Evolutionary conservation across 345 rosid genomes (phyloP), one percentile per base, ranked within the genome.

Genomic region (Populus tremula): DNA sequence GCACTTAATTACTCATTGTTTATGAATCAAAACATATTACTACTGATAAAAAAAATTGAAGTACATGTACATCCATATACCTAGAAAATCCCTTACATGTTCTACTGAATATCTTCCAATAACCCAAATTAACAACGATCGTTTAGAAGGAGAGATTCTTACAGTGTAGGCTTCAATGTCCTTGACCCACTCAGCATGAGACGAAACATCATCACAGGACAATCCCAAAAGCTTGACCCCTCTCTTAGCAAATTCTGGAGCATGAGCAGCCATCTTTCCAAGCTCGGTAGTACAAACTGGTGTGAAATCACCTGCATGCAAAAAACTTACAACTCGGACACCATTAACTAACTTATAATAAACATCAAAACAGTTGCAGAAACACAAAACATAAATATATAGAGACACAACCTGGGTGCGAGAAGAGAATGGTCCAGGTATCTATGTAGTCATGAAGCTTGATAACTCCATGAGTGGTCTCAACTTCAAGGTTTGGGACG

Each of bases 251-350:
- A 91, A 91, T 85, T 92, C 92, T 8, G 78, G 72, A 62, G 77
- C 83, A 36, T 84, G 82, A 49, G 84, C 82, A 0, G 89, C 97
- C 87, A 93, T 89, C 85, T 86, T 84, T 5, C 89, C 93, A 0
- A 92, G 93, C 76, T 93, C 97, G 35, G 97, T 91, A 1, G 95
- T 93, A 79, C 97, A 93, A 0, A 90, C 95, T 0, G 97, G 97
- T 0, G 95, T 93, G 85, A 93, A 93, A 83, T 93, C 98, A 49
- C 90, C 97, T 93, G 29, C 71, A 79, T 47, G 53, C 53, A 16
- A 47, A 16, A 12, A 14, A 43, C 47, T 43, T 11, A 11, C 47
- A 11, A 33, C 9, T 23, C 12, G 5, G 41, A 0, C 8, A 17
- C 29, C 17, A 18, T 3, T 35, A 20, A 13, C 12, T n/a, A 18